Evolutionary conservation across 768 basidiomycete species (phyloP), one percentile per base, ranked within the genome.

Genomic region (Fomitopsis pulvina): DNA sequence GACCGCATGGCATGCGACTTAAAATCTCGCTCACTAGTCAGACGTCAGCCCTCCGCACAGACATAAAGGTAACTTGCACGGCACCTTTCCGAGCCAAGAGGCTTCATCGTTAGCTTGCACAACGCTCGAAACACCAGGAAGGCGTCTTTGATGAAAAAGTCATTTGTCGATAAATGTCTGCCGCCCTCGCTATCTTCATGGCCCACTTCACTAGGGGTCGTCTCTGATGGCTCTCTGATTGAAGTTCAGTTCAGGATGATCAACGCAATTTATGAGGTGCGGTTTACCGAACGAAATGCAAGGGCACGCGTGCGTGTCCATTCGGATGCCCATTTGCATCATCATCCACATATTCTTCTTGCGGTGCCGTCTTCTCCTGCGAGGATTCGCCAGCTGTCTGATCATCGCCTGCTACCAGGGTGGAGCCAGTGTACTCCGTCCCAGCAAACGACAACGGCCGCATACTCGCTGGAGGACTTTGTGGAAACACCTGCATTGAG

Each of bases 101-200:
- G 89, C 66, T 98, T 98, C 94, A 97, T 98, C 8, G 92, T 94
- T 56, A 98, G 72, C 64, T 98, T 98, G 73, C 96, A 98, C 10
- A 99, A 73, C 0, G 96, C 94, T 41, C 96, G 79, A 69, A 98
- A 95, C 30, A 99, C 95, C 53, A 99, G 78, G 73, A 97, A 99
- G 0, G 96, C 93, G 62, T 99, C 96, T 64, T 98, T 98, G 63
- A 96, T 78, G 65, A 93, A 95, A 48, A 97, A 69, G 57, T 99
- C 95, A 46, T 88, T 83, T n/a, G 77, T 73, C 18, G 83, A 81
- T 48, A 93, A 71, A 45, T 76, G 78, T 54, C 70, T 47, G 54
- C 62, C 52, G 56, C 60, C 2, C 25, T 57, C 55, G 25, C 52
- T 41, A 34, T 64, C 28, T n/a, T 56, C 51, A 16, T 37, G 39